Percentiles rank a stretch among this genome's conserved stretches.
These are phyloP conservation scores for Medicago lupulina DNA, from an alignment of 306 rosid species.

Conservation along the genomic window DNA sequence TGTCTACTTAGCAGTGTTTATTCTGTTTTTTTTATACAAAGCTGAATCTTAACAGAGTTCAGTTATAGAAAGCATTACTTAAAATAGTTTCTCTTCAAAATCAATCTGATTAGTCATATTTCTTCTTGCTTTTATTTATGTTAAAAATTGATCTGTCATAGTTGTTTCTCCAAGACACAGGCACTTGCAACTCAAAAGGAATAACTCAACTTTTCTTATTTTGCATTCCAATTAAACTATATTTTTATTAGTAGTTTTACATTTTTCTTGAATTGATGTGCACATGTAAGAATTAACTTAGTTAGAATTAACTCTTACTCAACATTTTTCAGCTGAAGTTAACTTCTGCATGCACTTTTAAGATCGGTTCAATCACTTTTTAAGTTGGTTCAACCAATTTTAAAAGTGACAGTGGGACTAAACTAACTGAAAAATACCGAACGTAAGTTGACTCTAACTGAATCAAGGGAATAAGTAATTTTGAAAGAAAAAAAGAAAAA, in stretches of 20 bases:
- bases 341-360: too few relatives aligned
- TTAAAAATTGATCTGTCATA: constrained; percentile 1
- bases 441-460: too few relatives aligned
- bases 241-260: neutral
- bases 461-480: too few relatives aligned
- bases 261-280: neutral
- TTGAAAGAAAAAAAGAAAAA: too few relatives aligned
- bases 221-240: constrained; percentile 30
- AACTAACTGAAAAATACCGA: too few relatives aligned
- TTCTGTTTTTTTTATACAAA: constrained; percentile 29
- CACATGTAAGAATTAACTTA: too few relatives aligned
- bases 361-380: too few relatives aligned
- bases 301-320: too few relatives aligned
- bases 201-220: constrained; percentile 21
- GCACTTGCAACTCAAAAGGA: constrained; percentile 14
- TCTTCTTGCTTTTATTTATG: constrained; percentile 26
- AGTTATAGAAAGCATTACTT: constrained; percentile 38
- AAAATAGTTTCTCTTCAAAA: constrained; percentile 30
- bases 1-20: constrained; percentile 23
- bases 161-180: constrained; percentile 40
- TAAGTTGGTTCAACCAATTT: too few relatives aligned
- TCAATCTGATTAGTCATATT: constrained; percentile 15
- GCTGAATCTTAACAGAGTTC: constrained; percentile 22
- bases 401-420: too few relatives aligned
- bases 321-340: too few relatives aligned